phyloP scores from a whole-genome alignment of 2,329 filamentous ascomycete species.

The Massarina eburnea region DNA sequence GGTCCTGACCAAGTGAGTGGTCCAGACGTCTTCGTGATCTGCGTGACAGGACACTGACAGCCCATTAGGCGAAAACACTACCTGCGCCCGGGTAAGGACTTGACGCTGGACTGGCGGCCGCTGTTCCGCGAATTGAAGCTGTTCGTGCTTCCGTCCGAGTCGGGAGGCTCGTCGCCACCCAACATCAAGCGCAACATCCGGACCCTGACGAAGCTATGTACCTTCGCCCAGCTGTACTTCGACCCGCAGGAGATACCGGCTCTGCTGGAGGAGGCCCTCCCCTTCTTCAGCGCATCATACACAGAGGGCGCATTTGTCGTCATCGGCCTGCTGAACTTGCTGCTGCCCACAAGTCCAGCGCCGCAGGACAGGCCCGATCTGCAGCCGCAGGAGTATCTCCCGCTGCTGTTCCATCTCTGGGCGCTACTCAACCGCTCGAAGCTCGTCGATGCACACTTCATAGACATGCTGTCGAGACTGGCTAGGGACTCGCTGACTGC shows the following conservation, averaged over 20 bases:
- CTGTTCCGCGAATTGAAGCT: slow-evolving; percentile 91
- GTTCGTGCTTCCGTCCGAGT: slow-evolving; percentile 84
- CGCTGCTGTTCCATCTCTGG: slow-evolving; percentile 96
- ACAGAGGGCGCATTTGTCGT: slow-evolving; percentile 91
- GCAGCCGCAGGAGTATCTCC: slow-evolving; percentile 85
- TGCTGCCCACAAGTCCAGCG: slow-evolving; percentile 81
- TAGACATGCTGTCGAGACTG: slow-evolving; percentile 86
- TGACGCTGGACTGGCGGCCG: slow-evolving; percentile 90
- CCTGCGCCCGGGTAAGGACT: slow-evolving; percentile 82
- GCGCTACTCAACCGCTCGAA: slow-evolving; percentile 89
- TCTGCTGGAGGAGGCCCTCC: slow-evolving; percentile 58
- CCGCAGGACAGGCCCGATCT: slow-evolving; percentile 71
- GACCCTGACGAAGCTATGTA: slow-evolving; percentile 83
- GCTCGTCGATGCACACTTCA: slow-evolving; percentile 79
- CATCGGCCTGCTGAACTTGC: slow-evolving; percentile 79
- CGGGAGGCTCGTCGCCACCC: slow-evolving; percentile 62
- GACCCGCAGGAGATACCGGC: slow-evolving; percentile 81
- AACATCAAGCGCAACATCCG: slow-evolving; percentile 67
- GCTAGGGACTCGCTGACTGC: slow-evolving; percentile 80
- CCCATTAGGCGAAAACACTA: slow-evolving; percentile 83
- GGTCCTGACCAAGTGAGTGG: slow-evolving; percentile 81
- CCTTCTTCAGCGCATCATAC: slow-evolving; percentile 86
- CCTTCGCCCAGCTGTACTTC: slow-evolving; percentile 89
- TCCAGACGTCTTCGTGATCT: not conserved
- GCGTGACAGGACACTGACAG: slow-evolving; percentile 26